Base-by-base conservation (phyloP, 2,329 filamentous ascomycete genomes). In the Exophiala viscosa region DNA sequence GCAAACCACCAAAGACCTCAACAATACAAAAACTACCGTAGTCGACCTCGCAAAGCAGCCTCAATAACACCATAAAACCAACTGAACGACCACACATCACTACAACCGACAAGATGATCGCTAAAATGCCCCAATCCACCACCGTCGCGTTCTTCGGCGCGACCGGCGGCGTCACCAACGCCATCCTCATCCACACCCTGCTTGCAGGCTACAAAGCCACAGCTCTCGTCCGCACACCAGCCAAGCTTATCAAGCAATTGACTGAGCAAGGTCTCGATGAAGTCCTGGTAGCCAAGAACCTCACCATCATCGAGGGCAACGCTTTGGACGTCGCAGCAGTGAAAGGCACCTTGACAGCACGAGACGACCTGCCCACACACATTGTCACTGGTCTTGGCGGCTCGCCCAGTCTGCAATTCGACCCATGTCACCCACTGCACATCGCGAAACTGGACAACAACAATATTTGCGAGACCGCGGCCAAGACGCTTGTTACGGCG, bases 101-200 rank as follows among this genome's bases (percentile, higher is more conserved):
- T 33, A 17, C 17, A 36, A 10, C 15, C 28, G 32, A 38, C 17
- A 55, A 47, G 45, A 47, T 49, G 44, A 28, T 28, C 23, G 23
- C 23, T 4, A 28, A 28, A 28, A 28, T 28, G 23, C 3, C 23
- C 23, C 23, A 28, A 28, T 49, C 43, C 35, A 64, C 52, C 44
- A 73, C 70, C 31, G 62, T 79, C 48, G 73, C 75, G 36, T 79
- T 80, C 66, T 73, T 80, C 57, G 78, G 78, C 42, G 75, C 76
- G 18, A 80, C 77, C 17, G 76, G 75, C 50, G 78, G 76, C 44
- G 73, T 72, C 55, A 69, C 71, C 33, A 67, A 72, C 41, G 61
- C 70, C 23, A 70, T 71, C 40, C 73, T 81, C 14, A 69, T 70
- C 17, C 64, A 65, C 15, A 66, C 76, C 4, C 69, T 81, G 38